Evolutionary conservation across 169 alveolate species (phyloP), one percentile per base, ranked within the genome.

Genomic region (Babesia gibsoni): DNA sequence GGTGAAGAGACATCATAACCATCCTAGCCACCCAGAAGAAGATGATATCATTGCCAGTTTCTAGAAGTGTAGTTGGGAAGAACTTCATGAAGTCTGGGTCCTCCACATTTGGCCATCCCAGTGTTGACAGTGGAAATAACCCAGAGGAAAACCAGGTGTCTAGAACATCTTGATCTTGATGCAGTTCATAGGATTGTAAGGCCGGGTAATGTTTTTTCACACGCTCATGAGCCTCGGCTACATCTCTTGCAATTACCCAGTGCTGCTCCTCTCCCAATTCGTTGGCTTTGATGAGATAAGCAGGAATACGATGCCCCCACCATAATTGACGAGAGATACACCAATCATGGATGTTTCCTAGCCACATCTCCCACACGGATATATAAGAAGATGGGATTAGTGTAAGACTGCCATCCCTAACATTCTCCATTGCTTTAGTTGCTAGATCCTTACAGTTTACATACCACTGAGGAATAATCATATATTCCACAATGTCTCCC

Each of bases 271-370:
- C 72, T 27, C 56, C 30, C 20, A 77, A 25, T 16, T 45, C 81
- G 20, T 69, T 58, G 14, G 80, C 52, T 18, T 88, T 88, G 39
- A 94, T 94, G 56, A 91, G 75, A 84, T 96, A 97, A 6, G 99
- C 99, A 1, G 99, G 99, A 63, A 97, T 96, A 66, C 99, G 94
- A 85, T 98, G 99, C 1, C 99, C 99, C 99, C 99, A 97, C 99
- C 99, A 97, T 43, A 98, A 93, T 85, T 98, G 98, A 37, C 99
- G 88, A 6, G 99, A 95, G 39, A 98, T 93, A 82, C 99, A 98
- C 99, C 99, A 98, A 88, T 98, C 99, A 57, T 94, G 92, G 54
- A 97, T 96, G 73, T 98, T 98, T 39, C 94, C 98, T 25, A 98
- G 92, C 99, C 99, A 98, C 78, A 94, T 82, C 90, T 86, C 94